phyloP scores from a whole-genome alignment of 2,329 filamentous ascomycete species.

The Colletotrichum brevisporum region DNA sequence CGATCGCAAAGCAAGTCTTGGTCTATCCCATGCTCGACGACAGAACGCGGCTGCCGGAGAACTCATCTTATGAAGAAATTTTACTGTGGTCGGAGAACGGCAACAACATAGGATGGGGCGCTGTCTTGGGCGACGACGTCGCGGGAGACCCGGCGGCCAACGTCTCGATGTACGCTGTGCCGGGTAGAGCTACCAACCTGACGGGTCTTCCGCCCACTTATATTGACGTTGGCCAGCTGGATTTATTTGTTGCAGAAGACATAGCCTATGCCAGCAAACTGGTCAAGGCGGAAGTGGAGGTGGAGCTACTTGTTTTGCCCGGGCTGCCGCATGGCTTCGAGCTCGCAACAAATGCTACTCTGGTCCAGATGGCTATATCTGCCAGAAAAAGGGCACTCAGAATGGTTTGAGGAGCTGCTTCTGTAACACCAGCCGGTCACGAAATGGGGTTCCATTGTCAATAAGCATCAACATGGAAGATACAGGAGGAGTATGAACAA shows the following conservation, averaged over 20 bases:
- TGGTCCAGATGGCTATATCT: conserved; percentile 43
- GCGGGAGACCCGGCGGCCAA: conserved; percentile 23
- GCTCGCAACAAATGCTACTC: conserved; percentile 10
- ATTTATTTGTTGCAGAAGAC: conserved; percentile 54
- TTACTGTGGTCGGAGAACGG: not conserved
- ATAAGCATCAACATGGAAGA: no score
- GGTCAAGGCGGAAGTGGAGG: conserved; percentile 48
- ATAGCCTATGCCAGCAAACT: conserved; percentile 50
- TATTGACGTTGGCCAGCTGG: conserved; percentile 55
- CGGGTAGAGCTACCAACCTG: conserved; percentile 43
- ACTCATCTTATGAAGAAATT: not conserved
- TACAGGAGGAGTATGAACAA: no score
- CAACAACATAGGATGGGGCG: conserved; percentile 21
- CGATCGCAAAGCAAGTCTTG: conserved; percentile 50
- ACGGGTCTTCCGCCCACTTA: conserved; percentile 52
- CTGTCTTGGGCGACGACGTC: conserved; percentile 11
- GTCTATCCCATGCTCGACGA: conserved; percentile 54
- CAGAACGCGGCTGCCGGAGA: conserved; percentile 35
- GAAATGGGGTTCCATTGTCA: not conserved
- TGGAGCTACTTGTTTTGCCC: conserved; percentile 57
- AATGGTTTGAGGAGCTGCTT: not conserved
- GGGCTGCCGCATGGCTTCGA: conserved; percentile 57
- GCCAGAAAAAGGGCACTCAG: conserved; percentile 40
- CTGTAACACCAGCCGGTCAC: not conserved
- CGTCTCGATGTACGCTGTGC: conserved; percentile 42